Conservation (phyloP, 345 rosid genomes). For the Boechera stricta region DNA sequence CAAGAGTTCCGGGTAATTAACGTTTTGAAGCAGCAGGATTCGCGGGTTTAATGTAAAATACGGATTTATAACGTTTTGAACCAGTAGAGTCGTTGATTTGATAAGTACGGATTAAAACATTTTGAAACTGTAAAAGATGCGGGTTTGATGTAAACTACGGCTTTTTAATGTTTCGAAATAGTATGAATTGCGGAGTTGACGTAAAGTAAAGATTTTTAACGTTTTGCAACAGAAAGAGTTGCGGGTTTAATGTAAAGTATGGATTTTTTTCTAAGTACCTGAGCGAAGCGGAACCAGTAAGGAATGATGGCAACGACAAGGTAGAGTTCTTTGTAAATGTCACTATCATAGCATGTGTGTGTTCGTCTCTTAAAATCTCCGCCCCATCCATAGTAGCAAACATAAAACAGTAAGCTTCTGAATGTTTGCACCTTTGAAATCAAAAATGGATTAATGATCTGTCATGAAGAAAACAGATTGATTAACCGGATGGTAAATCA, state of each 20-base stretch:
- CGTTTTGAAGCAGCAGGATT: neutral
- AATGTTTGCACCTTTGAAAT: conserved; percentile 63
- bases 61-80: neutral
- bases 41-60: too few relatives aligned
- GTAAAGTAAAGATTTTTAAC: neutral
- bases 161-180: neutral
- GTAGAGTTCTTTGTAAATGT: conserved; percentile 53
- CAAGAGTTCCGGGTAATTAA: neutral
- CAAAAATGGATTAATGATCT: neutral
- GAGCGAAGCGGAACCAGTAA: conserved; percentile 73
- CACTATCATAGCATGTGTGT: conserved; percentile 56
- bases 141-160: neutral
- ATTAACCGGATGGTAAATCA: conserved; percentile 8
- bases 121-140: neutral
- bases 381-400: conserved; percentile 73
- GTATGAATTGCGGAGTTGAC: neutral
- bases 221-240: neutral
- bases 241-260: neutral
- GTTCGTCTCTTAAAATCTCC: conserved; percentile 55
- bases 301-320: conserved; percentile 65
- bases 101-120: too few relatives aligned
- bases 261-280: conserved; percentile 48
- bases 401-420: conserved; percentile 60
- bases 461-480: neutral
- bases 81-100: too few relatives aligned